Percentiles rank a stretch among this genome's conserved stretches.
Conservation (phyloP, 1,139 yeast genomes). For the Arxiozyma telluris region DNA sequence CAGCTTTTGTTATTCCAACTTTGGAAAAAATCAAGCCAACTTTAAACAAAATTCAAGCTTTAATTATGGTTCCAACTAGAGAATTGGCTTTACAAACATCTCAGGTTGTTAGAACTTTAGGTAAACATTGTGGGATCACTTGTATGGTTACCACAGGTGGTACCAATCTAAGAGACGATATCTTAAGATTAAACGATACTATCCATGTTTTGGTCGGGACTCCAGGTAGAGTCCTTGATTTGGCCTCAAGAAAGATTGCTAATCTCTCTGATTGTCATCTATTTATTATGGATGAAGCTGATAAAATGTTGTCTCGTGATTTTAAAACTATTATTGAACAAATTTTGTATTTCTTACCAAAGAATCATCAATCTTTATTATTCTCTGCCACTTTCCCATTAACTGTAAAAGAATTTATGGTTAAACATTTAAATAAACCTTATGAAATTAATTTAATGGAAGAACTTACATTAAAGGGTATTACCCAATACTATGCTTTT, state of each 20-base stretch:
- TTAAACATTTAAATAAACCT: slow-evolving; percentile 80
- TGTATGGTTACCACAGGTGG: slow-evolving; percentile 99
- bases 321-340: slow-evolving; percentile 85
- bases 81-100: slow-evolving; percentile 95
- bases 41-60: slow-evolving; percentile 74
- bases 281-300: slow-evolving; percentile 98
- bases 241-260: slow-evolving; percentile 81
- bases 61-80: slow-evolving; percentile 87
- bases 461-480: slow-evolving; percentile 90
- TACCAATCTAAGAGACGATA: slow-evolving; percentile 88
- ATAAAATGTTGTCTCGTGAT: slow-evolving; percentile 88
- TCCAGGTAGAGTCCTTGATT: slow-evolving; percentile 93
- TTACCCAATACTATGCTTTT: slow-evolving; percentile 93
- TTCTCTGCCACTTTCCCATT: slow-evolving; percentile 96
- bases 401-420: slow-evolving; percentile 89
- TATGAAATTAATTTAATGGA: slow-evolving; percentile 97
- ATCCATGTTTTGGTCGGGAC: slow-evolving; percentile 90
- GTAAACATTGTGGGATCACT: slow-evolving; percentile 84
- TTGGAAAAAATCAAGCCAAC: slow-evolving; percentile 81
- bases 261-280: slow-evolving; percentile 81
- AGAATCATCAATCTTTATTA: slow-evolving; percentile 71
- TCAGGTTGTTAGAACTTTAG: slow-evolving; percentile 94
- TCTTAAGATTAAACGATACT: slow-evolving; percentile 82
- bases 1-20: slow-evolving; percentile 86
- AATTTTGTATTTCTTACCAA: slow-evolving; percentile 73